These are phyloP conservation scores for Aspergillus cavernicola DNA, from an alignment of 495 filamentous ascomycete genomes.

Conservation along the genomic window DNA sequence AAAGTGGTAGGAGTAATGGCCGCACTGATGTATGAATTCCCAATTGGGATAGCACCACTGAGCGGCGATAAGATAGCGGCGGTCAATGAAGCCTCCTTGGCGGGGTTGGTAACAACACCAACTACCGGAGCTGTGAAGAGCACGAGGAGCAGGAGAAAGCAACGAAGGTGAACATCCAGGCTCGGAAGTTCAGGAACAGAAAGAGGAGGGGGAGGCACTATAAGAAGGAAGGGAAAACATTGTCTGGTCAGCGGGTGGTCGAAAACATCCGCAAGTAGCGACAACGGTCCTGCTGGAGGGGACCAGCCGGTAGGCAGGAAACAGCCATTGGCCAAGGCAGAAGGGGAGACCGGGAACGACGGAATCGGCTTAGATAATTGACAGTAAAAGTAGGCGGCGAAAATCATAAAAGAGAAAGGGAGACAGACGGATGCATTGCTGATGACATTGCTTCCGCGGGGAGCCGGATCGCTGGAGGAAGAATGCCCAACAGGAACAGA, in stretches of 20 bases:
- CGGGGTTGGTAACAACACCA: slow-evolving; percentile 1
- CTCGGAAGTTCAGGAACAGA: slow-evolving; percentile 6
- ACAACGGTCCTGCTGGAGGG: not conserved
- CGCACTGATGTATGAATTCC: slow-evolving; percentile 14
- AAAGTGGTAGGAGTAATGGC: not conserved
- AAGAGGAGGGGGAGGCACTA: slow-evolving; percentile 21
- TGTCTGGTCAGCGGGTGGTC: slow-evolving; percentile 20
- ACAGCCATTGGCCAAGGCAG: slow-evolving; percentile 11
- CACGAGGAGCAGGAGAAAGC: slow-evolving; percentile 8
- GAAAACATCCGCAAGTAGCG: slow-evolving; percentile 21
- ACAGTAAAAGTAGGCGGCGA: slow-evolving; percentile 12
- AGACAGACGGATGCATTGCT: slow-evolving; percentile 19
- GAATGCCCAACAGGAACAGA: not conserved
- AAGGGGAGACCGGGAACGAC: slow-evolving; percentile 18
- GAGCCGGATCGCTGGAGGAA: slow-evolving; percentile 14
- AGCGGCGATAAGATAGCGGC: slow-evolving; percentile 9
- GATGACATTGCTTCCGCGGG: slow-evolving; percentile 19
- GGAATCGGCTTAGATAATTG: slow-evolving; percentile 26
- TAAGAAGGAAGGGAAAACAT: slow-evolving; percentile 19
- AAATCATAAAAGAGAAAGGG: not conserved
- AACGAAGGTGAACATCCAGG: slow-evolving; percentile 11
- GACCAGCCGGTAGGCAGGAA: slow-evolving; percentile 14
- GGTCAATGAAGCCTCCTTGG: slow-evolving; percentile 13
- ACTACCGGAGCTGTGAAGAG: slow-evolving; percentile 3
- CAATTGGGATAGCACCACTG: slow-evolving; percentile 13